These are phyloP conservation scores for Trichoderma orchidacearum DNA, from an alignment of 495 filamentous ascomycete genomes.

Conservation along the genomic window DNA sequence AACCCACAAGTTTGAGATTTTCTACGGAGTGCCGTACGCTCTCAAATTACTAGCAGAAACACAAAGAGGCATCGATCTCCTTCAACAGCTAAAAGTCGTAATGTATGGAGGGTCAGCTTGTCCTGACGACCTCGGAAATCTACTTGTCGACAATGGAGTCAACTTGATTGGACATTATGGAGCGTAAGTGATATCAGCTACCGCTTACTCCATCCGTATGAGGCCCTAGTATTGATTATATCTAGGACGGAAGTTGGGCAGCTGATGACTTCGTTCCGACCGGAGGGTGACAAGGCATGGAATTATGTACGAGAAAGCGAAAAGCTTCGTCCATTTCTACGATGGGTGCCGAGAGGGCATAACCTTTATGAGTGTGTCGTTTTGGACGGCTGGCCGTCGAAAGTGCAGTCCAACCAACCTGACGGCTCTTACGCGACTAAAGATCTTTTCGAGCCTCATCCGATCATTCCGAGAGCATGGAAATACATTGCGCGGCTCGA, in stretches of 20 bases:
- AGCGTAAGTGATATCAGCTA: background rate
- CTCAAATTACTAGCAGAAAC: constrained; percentile 33
- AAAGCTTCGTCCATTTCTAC: constrained; percentile 12
- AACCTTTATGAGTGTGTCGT: constrained; percentile 30
- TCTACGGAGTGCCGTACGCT: constrained; percentile 34
- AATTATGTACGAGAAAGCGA: constrained; percentile 21
- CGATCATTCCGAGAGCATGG: constrained; percentile 43
- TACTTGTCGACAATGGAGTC: constrained; percentile 38
- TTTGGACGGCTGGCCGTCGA: constrained; percentile 33
- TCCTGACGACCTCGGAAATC: constrained; percentile 36
- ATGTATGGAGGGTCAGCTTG: constrained; percentile 33
- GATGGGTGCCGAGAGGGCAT: constrained; percentile 9
- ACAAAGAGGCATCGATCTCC: constrained; percentile 20
- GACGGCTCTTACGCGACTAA: constrained; percentile 32
- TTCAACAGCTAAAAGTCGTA: constrained; percentile 28
- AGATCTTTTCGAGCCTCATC: constrained; percentile 51
- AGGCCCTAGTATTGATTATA: background rate
- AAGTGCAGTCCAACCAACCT: constrained; percentile 34
- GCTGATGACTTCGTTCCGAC: constrained; percentile 41
- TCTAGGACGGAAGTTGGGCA: constrained; percentile 38
- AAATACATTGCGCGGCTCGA: constrained; percentile 51
- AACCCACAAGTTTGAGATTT: constrained; percentile 21
- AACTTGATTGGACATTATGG: constrained; percentile 39
- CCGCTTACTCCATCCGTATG: background rate
- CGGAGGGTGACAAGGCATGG: constrained; percentile 26